Evolutionary conservation across 2,329 filamentous ascomycete species (phyloP), one percentile per base, ranked within the genome.

Genomic region (Pseudogymnoascus sp.): DNA sequence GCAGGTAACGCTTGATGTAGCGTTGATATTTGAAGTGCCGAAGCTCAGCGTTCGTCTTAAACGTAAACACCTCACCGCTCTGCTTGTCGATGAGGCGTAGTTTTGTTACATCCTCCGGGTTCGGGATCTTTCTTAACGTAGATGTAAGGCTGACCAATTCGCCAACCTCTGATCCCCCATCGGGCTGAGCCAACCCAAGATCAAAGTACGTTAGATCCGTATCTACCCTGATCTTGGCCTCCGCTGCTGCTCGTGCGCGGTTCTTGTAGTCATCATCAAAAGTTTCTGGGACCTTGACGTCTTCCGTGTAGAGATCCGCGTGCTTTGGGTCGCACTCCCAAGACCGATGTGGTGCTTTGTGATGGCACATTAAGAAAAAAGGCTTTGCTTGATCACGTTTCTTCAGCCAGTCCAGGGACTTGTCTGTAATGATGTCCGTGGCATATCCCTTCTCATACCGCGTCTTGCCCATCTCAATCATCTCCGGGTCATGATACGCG

Each of bases 331-430:
- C 73, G 62, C 73, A 81, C 66, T 83, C 80, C 81, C 81, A 83
- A 12, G 74, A 77, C 3, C 80, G 74, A 66, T 83, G 81, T 0
- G 81, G 81, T 0, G 81, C 81, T 66, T 83, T 83, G 69, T 83
- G 81, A 66, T 83, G 81, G 68, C 80, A 83, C 81, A 83, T 83
- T 47, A 81, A 67, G 67, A 82, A 83, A 70, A 83, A 83, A 0
- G 80, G 80, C 63, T 73, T 73, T 1, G 63, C 45, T 4, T 64
- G 66, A 42, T 73, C 72, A 6, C 73, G 71, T 18, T 75, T 71
- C 36, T 72, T 68, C 16, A 81, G 75, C 68, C 74, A 81, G 29
- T 76, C 68, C 4, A 83, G 66, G 23, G 73, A 77, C 69, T 81
- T 82, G 64, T 82, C 76, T 0, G 79, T 81, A 64, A 83, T 82